These are phyloP conservation scores for Agastache rugosa DNA, from an alignment of 257 asterid species.

Conservation along the genomic window DNA sequence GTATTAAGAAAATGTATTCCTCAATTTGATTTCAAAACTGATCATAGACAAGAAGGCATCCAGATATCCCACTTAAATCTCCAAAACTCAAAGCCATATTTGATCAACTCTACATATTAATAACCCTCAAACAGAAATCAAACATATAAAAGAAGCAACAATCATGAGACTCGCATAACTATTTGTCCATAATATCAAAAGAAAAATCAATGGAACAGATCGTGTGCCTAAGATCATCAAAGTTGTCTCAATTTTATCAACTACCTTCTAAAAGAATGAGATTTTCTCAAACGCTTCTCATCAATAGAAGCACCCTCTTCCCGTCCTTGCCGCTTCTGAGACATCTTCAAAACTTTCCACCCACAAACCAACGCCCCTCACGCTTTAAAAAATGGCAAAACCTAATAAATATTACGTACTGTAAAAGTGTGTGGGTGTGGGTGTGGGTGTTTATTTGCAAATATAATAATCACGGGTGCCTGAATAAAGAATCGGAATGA, in stretches of 20 bases:
- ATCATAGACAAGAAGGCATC: neutral
- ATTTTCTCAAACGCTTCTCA: conserved; percentile 63
- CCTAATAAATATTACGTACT: neutral
- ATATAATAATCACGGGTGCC: conserved; percentile 28
- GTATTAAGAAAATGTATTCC: neutral
- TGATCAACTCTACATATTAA: neutral
- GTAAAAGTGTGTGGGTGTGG: neutral
- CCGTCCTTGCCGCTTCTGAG: conserved; percentile 62
- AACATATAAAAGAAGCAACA: neutral
- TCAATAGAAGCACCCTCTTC: conserved; percentile 55
- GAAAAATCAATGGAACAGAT: neutral
- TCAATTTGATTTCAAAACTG: neutral
- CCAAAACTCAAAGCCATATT: neutral
- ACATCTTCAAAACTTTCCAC: conserved; percentile 34
- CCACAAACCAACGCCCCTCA: conserved; percentile 21
- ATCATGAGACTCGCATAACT: neutral
- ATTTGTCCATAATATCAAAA: neutral
- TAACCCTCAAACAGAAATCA: neutral
- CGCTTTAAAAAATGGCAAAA: conserved; percentile 6
- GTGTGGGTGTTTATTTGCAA: neutral
- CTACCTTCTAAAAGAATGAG: conserved; percentile 67
- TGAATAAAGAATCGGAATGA: conserved; percentile 26
- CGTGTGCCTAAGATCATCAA: neutral
- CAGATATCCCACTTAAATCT: conserved; percentile 1
- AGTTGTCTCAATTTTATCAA: neutral